Conservation (phyloP, 2,329 filamentous ascomycete species). For the Talaromyces sp. region DNA sequence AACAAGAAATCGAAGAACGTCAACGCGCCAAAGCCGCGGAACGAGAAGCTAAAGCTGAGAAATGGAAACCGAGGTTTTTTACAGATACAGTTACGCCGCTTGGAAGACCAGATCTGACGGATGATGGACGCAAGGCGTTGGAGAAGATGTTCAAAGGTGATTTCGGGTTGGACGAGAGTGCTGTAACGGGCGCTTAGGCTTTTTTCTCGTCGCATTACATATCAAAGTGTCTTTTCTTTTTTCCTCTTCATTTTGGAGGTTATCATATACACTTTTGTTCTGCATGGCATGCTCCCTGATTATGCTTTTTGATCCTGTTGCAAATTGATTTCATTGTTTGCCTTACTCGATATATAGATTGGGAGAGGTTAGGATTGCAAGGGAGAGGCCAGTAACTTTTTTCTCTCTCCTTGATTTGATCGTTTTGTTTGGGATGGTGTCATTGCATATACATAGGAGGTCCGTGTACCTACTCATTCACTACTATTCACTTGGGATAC, state of each 20-base stretch:
- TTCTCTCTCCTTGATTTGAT: neutral
- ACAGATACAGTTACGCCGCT: conserved; percentile 56
- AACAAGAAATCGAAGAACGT: conserved; percentile 85
- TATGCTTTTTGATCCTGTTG: neutral
- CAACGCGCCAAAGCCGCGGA: conserved; percentile 83
- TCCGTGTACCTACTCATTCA: neutral
- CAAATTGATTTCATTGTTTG: neutral
- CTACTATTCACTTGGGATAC: neutral
- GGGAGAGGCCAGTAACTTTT: conserved; percentile 1
- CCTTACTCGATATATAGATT: neutral
- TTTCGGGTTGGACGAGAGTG: conserved; percentile 47
- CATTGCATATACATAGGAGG: neutral
- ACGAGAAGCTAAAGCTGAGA: conserved; percentile 51
- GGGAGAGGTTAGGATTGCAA: neutral
- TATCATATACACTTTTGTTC: conserved; percentile 10
- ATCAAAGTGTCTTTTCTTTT: conserved; percentile 10
- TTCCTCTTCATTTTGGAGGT: neutral
- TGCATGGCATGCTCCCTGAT: conserved; percentile 2
- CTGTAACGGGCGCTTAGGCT: conserved; percentile 32
- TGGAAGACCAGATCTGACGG: conserved; percentile 60
- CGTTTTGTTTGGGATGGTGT: neutral
- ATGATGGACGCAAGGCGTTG: conserved; percentile 58
- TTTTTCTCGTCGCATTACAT: no score
- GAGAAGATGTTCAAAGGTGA: conserved; percentile 53
- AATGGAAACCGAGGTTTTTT: conserved; percentile 89